Base-by-base conservation (phyloP, 176 grass and related monocot species). In the Eremochloa ophiuroides region DNA sequence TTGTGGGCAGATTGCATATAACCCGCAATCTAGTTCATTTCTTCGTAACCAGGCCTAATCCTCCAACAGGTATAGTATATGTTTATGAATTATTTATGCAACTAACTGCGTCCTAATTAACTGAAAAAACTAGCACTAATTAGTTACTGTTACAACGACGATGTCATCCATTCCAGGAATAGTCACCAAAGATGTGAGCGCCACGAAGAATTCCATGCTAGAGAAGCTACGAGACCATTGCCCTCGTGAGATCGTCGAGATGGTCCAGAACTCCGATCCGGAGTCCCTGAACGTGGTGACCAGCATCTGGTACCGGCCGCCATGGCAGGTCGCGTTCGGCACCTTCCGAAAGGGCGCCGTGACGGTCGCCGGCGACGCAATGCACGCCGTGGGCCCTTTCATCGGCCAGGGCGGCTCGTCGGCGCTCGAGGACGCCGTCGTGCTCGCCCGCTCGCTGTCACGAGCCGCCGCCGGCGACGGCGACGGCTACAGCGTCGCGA, bases 381-480 rank as follows among this genome's bases (percentile, higher is more conserved):
- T 91, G 89, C 92, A 94, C 43, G 80, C 67, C 30, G 91, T 87
- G 81, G 86, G 81, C 0, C 84, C 89, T 22, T 89, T 87, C 84
- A 62, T 89, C 3, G 81, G 89, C 67, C 89, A 91, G 80, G 92
- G 92, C 2, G 92, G 89, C 10, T 82, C 71, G 0, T 34, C 84
- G 12, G 20, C 4, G 0, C 28, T 91, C 1, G 92, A 94, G 60
- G 87, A 91, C 33, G 81, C 80, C 0, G 14, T 94, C 14, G 92
- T 94, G 30, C 66, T 89, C 40, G 77, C 86, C 18, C 83, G 92
- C 69, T 55, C 83, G 50, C 28, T 93, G 65, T 33, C 87, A 1
- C 30, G 14, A 3, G 64, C 30, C 16, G 17, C 0, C 14, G 15
- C 2, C 7, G 23, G 2, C 7, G 6, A 10, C 29, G 13, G 20